phyloP scores from a whole-genome alignment of 352 stramenopile species.

The Albugo candida region DNA sequence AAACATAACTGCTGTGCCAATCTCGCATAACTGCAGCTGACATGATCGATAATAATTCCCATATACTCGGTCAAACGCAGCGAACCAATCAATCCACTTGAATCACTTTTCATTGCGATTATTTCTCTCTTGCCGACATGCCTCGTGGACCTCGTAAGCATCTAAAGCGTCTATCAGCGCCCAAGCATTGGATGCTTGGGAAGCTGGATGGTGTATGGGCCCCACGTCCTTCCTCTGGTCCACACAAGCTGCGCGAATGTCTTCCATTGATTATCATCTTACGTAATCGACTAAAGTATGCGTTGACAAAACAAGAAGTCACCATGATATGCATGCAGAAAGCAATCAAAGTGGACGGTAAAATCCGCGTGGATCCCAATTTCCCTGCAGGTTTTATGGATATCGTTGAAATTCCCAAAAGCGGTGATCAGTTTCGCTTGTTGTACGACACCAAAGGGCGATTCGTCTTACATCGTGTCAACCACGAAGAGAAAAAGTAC shows the following conservation, averaged over 20 bases:
- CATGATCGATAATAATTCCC: too few species aligned
- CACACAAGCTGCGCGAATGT: conserved; percentile 98
- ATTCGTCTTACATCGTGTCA: conserved; percentile 95
- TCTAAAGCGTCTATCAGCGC: conserved; percentile 72
- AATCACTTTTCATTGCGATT: background rate
- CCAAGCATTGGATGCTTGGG: conserved; percentile 81
- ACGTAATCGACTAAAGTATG: conserved; percentile 98
- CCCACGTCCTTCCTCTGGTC: conserved; percentile 87
- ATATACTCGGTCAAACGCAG: too few species aligned
- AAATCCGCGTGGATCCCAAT: conserved; percentile 93
- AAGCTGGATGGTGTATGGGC: conserved; percentile 85
- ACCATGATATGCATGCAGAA: conserved; percentile 99
- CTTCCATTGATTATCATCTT: conserved; percentile 96
- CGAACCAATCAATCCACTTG: too few species aligned
- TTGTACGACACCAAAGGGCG: conserved; percentile 98
- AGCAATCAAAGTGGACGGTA: conserved; percentile 95
- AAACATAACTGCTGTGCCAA: too few species aligned
- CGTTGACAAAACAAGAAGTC: conserved; percentile 95
- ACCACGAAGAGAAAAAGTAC: conserved; percentile 92
- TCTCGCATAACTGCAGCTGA: too few species aligned
- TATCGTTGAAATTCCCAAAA: conserved; percentile 95
- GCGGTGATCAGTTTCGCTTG: conserved; percentile 92
- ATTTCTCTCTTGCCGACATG: conserved; percentile 22
- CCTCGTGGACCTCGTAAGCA: conserved; percentile 74
- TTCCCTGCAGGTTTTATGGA: conserved; percentile 99